Base-by-base conservation (phyloP, 2,329 filamentous ascomycete genomes). In the Trichophyton rubrum region DNA sequence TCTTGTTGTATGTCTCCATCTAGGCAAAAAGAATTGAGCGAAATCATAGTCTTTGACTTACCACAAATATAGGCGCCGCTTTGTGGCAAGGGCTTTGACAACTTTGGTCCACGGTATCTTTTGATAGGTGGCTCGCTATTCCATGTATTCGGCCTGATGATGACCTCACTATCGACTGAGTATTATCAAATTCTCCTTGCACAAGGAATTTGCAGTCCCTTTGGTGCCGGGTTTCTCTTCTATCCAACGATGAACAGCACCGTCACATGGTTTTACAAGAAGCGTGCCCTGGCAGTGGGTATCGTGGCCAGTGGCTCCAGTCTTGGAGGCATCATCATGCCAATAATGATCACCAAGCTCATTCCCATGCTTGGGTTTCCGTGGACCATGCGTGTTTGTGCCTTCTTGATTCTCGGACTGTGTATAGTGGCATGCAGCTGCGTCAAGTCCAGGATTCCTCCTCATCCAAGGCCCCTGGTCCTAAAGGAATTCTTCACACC, bases 51-150 rank as follows among this genome's bases (percentile, higher is more conserved):
- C n/a, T 43, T n/a, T 38, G 15, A 62, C 63, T 68, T 64, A 69
- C 60, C 67, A 64, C 69, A 73, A 51, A 66, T 71, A n/a, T 66
- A 79, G 64, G 84, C 85, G 0, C 83, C 84, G 0, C 66, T 88
- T 6, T 78, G 85, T n/a, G 86, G 86, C 1, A 82, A 62, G 43
- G 49, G 85, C 0, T 87, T 80, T 65, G 86, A 89, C 66, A 80
- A 75, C 60, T 81, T 83, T 61, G 86, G 86, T 0, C 83, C 85
- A 0, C 77, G 79, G 30, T 78, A 73, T 55, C 71, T 88, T 1
- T 68, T 82, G 0, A 47, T 80, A 0, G 67, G 73, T 33, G 81
- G 81, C 20, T 77, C 76, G 2, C 72, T 82, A 59, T 66, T 83
- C 60, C 80, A 83, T 62, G 78, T 83, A 59, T 80, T 83, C 60